Conservation (phyloP, 352 stramenopile species). For the Pythium rishiriense region DNA sequence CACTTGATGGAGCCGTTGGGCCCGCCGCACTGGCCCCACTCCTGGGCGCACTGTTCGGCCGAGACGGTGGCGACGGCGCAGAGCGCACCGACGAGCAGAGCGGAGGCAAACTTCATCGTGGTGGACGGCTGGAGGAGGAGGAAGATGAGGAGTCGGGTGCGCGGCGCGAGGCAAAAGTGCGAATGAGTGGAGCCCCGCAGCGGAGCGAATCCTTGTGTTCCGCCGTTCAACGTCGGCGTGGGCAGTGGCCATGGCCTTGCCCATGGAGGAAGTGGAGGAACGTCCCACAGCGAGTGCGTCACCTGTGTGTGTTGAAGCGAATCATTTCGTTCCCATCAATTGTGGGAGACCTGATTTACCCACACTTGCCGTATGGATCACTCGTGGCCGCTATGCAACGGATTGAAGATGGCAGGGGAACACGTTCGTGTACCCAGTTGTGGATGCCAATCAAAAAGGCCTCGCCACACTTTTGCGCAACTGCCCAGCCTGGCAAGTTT, state of each 20-base stretch:
- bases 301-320: not conserved
- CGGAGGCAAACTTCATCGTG: slow-evolving; percentile 11
- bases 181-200: slow-evolving; percentile 12
- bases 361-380: not conserved
- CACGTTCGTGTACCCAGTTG: no score
- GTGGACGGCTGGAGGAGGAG: not conserved
- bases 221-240: not conserved
- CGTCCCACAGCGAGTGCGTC: not conserved
- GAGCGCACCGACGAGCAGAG: not conserved
- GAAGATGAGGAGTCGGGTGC: not conserved
- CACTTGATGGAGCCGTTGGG: slow-evolving; percentile 21
- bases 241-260: not conserved
- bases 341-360: slow-evolving; percentile 6
- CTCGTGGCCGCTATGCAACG: no score
- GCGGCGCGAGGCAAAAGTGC: not conserved
- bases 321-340: not conserved
- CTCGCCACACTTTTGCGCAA: no score
- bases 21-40: slow-evolving; percentile 13
- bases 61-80: not conserved
- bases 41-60: not conserved
- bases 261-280: not conserved
- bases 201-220: no score
- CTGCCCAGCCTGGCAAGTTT: no score
- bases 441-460: no score
- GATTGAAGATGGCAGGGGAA: no score